Percentiles rank a stretch among this genome's conserved stretches.
Evolutionary conservation across 805 yeast species (phyloP).

Genomic region (Sugiyamaella smithiae): DNA sequence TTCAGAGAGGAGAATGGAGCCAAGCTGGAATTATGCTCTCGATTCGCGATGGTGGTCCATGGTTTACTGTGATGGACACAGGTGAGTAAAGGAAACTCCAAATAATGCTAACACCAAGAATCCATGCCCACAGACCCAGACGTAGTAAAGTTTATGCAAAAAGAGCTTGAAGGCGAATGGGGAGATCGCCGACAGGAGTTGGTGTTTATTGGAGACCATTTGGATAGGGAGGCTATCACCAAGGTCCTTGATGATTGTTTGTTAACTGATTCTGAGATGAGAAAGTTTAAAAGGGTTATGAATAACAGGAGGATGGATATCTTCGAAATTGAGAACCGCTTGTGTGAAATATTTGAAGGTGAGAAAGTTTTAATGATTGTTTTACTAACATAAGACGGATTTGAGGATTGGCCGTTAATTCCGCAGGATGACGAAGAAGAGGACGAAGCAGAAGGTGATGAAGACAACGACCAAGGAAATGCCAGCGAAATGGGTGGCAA

Average conservation of each 20-base stretch:
- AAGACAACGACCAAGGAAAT: too few relatives aligned
- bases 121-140: slow-evolving; percentile 37
- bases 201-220: slow-evolving; percentile 43
- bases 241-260: slow-evolving; percentile 40
- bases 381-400: slow-evolving; percentile 35
- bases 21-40: slow-evolving; percentile 41
- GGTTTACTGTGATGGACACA: slow-evolving; percentile 40
- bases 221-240: slow-evolving; percentile 33
- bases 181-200: slow-evolving; percentile 48
- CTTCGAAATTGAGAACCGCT: slow-evolving; percentile 34
- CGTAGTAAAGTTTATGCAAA: slow-evolving; percentile 33
- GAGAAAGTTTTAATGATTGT: neutral
- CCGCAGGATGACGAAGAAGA: neutral
- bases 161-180: slow-evolving; percentile 39
- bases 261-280: slow-evolving; percentile 40
- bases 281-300: slow-evolving; percentile 32
- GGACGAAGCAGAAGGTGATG: slow-evolving; percentile 6
- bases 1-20: slow-evolving; percentile 46
- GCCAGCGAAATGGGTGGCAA: too few relatives aligned
- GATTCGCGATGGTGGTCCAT: slow-evolving; percentile 42
- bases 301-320: slow-evolving; percentile 30
- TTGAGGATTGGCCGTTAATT: slow-evolving; percentile 41
- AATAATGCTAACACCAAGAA: too few relatives aligned
- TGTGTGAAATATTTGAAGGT: slow-evolving; percentile 28
- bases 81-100: slow-evolving; percentile 28